Conservation (phyloP, 169 alveolate species). For the Plasmodium gallinaceum region DNA sequence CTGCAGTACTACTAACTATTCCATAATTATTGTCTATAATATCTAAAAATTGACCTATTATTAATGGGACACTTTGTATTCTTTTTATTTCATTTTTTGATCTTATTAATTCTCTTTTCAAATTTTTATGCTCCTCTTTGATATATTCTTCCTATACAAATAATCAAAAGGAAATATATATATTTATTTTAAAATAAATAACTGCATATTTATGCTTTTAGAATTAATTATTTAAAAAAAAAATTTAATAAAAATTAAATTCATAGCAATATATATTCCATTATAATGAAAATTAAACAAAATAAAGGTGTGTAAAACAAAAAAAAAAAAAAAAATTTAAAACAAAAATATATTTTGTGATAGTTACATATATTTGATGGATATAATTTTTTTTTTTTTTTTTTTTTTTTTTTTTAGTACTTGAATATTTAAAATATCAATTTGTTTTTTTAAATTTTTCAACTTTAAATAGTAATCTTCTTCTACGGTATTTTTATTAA, state of each 20-base stretch:
- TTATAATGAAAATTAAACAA: too few species aligned
- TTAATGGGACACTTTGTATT: conserved; percentile 98
- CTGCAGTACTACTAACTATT: conserved; percentile 97
- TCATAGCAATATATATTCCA: too few species aligned
- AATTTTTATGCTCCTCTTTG: conserved; percentile 97
- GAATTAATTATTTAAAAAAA: background rate
- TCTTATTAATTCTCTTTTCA: conserved; percentile 96
- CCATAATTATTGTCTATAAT: conserved; percentile 98
- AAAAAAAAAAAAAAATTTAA: too few species aligned
- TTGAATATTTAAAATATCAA: conserved; percentile 64
- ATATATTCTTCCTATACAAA: conserved; percentile 94
- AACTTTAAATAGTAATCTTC: conserved; percentile 67
- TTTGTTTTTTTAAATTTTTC: conserved; percentile 69
- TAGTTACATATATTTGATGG: conserved; percentile 1
- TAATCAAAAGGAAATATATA: background rate
- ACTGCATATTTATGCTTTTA: background rate
- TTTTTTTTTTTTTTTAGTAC: conserved; percentile 13
- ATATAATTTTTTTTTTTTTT: background rate
- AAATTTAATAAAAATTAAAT: too few species aligned
- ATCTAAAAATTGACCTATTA: conserved; percentile 98
- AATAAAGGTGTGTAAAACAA: too few species aligned
- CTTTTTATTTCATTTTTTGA: conserved; percentile 98
- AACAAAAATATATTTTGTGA: too few species aligned
- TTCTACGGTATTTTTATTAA: conserved; percentile 24
- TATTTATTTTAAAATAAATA: background rate